Base-by-base conservation (phyloP, 805 yeast genomes). In the Yarrowia phangngaensis region DNA sequence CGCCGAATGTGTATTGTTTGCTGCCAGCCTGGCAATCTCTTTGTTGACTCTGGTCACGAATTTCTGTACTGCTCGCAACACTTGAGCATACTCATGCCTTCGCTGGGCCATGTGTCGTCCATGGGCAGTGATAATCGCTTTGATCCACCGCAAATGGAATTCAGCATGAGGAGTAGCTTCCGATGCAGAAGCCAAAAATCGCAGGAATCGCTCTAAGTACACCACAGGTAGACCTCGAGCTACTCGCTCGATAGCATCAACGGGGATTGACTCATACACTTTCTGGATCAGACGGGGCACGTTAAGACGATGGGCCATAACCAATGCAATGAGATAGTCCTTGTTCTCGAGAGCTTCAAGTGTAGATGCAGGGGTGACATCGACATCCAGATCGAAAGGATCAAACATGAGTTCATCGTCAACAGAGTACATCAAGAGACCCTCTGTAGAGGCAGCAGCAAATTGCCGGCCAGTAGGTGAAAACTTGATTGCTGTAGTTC, bases 391-490 rank as follows among this genome's bases (percentile, higher is more conserved):
- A 64, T 92, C 97, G 62, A 86, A 86, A 24, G 98, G 98, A 70
- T 92, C 98, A 62, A 92, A 92, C 20, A 80, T 68, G 41, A 82
- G 66, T 8, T 76, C 69, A 41, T 80, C 80, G 64, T 90, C 94
- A 29, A 88, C 76, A 1, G 95, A 82, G 63, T 76, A 92, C 1
- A 92, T 70, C 51, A 88, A 69, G 35, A 92, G 69, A 7, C 98
- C 98, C 64, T 90, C 97, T 0, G 98, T 92, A 0, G 96, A 81
- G 0, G 96, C 92, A 31, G 95, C 95, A 1, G 95, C 92, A 71
- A 92, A 92, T 24, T 94, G 79, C 15, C 82, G 73, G 2, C 94
- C 83, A 0, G 96, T 82, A 14, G 98, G 98, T 2, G 95, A 85
- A 60, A 89, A 92, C 56, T 73, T 75, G 20, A 92, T 73, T 3